Evolutionary conservation across 225 moss, liverwort and hornwort genomes (phyloP).

Genomic region (Anthoceros angustus): DNA sequence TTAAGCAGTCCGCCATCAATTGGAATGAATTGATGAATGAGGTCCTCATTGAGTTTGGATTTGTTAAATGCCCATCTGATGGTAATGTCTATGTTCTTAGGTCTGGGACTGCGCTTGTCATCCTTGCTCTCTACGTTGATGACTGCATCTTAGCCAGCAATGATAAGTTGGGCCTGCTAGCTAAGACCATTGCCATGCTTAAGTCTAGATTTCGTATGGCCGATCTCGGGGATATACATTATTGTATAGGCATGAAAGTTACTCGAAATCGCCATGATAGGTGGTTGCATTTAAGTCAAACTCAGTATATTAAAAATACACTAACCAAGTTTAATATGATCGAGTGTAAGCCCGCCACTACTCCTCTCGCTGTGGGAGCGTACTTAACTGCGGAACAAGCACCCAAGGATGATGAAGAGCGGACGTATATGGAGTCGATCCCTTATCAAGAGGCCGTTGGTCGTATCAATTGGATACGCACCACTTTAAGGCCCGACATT

Average conservation of each 20-base stretch:
- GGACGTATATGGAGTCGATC: neutral
- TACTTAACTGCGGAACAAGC: neutral
- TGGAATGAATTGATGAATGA: neutral
- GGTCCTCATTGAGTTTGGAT: neutral
- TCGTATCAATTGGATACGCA: conserved; percentile 1
- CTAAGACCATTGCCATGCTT: neutral
- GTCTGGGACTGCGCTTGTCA: neutral
- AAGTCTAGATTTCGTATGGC: no score
- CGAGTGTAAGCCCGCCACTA: neutral
- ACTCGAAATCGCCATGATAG: no score
- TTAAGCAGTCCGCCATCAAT: no score
- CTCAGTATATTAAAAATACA: neutral
- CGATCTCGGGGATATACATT: no score
- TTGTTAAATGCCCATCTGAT: neutral
- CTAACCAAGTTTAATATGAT: conserved; percentile 4
- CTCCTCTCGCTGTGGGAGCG: neutral
- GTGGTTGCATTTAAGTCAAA: neutral
- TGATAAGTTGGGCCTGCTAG: neutral
- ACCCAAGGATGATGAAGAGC: neutral
- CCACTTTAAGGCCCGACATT: conserved; percentile 1
- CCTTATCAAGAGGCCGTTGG: conserved; percentile 9
- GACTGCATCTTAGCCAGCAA: neutral
- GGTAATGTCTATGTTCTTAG: neutral
- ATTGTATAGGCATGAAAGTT: no score
- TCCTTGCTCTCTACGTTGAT: neutral